phyloP scores from a whole-genome alignment of 1,139 yeast genomes.

The Suhomyces chickasaworum region DNA sequence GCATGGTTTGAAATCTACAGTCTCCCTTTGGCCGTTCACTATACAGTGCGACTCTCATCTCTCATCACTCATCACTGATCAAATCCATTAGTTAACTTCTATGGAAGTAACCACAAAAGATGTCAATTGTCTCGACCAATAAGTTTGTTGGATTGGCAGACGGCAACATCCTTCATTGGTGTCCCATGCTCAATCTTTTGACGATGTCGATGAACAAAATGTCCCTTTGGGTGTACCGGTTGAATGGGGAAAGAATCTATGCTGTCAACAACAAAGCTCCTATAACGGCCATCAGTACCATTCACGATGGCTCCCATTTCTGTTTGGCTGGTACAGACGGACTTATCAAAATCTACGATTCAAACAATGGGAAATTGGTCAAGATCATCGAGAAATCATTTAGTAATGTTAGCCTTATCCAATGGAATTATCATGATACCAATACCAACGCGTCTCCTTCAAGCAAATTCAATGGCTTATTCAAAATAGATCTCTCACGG shows the following conservation, averaged over 20 bases:
- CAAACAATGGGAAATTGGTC: conserved; percentile 49
- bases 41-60: no score
- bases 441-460: neutral
- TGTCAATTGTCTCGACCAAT: conserved; percentile 13
- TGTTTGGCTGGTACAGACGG: conserved; percentile 50
- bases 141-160: conserved; percentile 44
- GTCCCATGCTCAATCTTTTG: conserved; percentile 58
- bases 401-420: conserved; percentile 25
- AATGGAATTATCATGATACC: conserved; percentile 24
- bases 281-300: conserved; percentile 39
- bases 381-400: conserved; percentile 24
- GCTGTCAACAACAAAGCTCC: conserved; percentile 42
- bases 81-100: neutral
- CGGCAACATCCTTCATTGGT: conserved; percentile 50
- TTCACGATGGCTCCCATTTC: conserved; percentile 41
- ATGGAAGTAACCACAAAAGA: neutral
- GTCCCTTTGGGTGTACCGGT: conserved; percentile 54
- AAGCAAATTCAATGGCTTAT: conserved; percentile 21
- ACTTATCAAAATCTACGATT: conserved; percentile 48
- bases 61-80: neutral
- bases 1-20: no score
- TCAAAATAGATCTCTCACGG: conserved; percentile 28
- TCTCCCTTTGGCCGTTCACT: no score
- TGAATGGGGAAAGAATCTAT: conserved; percentile 60
- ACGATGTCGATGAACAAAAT: conserved; percentile 50